These are phyloP conservation scores for Termitomyces sp. DNA, from an alignment of 768 basidiomycete genomes.

Conservation along the genomic window DNA sequence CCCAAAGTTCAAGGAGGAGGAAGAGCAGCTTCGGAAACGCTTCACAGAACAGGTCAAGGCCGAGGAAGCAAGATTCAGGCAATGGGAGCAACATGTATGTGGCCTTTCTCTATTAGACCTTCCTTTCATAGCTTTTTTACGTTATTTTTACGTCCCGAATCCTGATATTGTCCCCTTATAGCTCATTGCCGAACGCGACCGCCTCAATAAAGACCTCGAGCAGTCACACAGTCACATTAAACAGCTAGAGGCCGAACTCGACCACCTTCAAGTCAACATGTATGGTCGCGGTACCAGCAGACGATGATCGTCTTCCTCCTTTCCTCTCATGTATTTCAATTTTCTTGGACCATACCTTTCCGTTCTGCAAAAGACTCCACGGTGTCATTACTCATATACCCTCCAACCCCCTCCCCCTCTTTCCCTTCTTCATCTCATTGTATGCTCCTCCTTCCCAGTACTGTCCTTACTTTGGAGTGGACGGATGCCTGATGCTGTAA, in stretches of 20 bases:
- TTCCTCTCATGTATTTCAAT: background rate
- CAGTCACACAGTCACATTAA: slow-evolving; percentile 89
- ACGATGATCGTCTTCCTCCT: slow-evolving; percentile 36
- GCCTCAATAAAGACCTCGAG: slow-evolving; percentile 98
- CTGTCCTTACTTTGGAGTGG: slow-evolving; percentile 5
- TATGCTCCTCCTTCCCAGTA: background rate
- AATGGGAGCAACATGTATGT: slow-evolving; percentile 98
- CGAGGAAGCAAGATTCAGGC: slow-evolving; percentile 95
- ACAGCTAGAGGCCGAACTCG: slow-evolving; percentile 83
- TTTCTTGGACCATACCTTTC: slow-evolving; percentile 14
- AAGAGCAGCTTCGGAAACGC: slow-evolving; percentile 91
- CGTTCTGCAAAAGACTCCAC: slow-evolving; percentile 12
- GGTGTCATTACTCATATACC: slow-evolving; percentile 9
- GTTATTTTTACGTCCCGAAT: background rate
- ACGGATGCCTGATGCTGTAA: slow-evolving; percentile 5
- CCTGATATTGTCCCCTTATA: slow-evolving; percentile 26
- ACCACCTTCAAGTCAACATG: slow-evolving; percentile 74
- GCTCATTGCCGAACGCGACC: slow-evolving; percentile 97
- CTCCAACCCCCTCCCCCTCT: background rate
- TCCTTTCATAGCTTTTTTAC: background rate
- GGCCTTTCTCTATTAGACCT: slow-evolving; percentile 1
- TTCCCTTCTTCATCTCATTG: background rate
- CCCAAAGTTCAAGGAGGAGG: slow-evolving; percentile 99
- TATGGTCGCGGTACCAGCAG: slow-evolving; percentile 72
- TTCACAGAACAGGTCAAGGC: slow-evolving; percentile 99